Conservation (phyloP, 371 early-diverging fungal species). For the Paraphysoderma sedebokerense region DNA sequence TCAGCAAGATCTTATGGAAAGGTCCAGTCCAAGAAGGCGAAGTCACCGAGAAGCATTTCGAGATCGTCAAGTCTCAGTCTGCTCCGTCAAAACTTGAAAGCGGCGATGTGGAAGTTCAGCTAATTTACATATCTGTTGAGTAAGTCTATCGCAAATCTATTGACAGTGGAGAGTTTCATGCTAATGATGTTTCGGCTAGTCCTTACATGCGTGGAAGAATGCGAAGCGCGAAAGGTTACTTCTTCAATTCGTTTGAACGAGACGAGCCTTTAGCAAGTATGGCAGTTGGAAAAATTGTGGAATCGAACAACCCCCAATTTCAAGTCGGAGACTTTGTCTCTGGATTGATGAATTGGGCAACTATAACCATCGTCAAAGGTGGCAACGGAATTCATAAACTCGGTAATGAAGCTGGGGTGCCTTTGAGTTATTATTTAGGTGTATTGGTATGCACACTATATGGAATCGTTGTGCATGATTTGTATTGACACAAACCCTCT, state of each 20-base stretch:
- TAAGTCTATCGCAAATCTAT: too few species aligned
- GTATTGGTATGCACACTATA: too few species aligned
- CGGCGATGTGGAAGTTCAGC: too few species aligned
- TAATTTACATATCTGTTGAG: too few species aligned
- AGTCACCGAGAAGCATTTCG: too few species aligned
- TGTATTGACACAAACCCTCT: too few species aligned
- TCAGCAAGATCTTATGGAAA: too few species aligned
- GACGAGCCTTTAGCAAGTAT: conserved; percentile 37
- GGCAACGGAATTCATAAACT: conserved; percentile 6
- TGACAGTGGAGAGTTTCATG: too few species aligned
- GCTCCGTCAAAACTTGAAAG: too few species aligned
- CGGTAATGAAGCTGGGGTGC: background rate
- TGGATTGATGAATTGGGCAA: conserved; percentile 32
- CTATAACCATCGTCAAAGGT: conserved; percentile 10
- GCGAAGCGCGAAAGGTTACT: conserved; percentile 23
- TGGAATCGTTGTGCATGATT: too few species aligned
- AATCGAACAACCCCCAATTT: conserved; percentile 29
- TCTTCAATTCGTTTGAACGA: conserved; percentile 31
- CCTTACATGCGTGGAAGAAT: conserved; percentile 42
- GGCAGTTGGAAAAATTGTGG: conserved; percentile 41
- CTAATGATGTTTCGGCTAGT: conserved; percentile 12
- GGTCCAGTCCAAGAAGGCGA: too few species aligned
- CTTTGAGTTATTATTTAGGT: conserved; percentile 14
- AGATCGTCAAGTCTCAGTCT: too few species aligned
- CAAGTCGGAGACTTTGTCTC: conserved; percentile 40